Percentiles rank a stretch among this genome's conserved stretches.
Conservation (phyloP, 768 basidiomycete genomes). For the Candolleomyces eurysporus region DNA sequence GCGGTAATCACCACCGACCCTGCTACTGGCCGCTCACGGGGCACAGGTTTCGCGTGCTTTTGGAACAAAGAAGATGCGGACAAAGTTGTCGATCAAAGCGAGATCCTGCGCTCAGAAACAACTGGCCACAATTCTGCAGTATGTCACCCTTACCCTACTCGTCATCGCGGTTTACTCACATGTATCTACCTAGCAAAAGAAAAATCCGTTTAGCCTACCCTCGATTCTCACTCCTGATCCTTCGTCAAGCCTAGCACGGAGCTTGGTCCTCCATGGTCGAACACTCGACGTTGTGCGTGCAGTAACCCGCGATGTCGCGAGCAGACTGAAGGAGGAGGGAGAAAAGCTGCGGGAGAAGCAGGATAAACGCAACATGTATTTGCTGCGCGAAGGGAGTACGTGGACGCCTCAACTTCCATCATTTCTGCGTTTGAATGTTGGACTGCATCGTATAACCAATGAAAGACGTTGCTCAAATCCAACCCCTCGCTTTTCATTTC, state of each 20-base stretch:
- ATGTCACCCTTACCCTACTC: slow-evolving; percentile 12
- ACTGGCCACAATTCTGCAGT: slow-evolving; percentile 39
- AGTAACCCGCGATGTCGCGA: slow-evolving; percentile 86
- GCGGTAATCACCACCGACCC: slow-evolving; percentile 87
- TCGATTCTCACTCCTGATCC: slow-evolving; percentile 95
- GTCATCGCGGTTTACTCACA: not conserved
- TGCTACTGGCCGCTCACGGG: slow-evolving; percentile 81
- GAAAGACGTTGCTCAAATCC: slow-evolving; percentile 76
- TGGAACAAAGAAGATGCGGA: slow-evolving; percentile 93
- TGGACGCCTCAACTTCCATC: slow-evolving; percentile 9
- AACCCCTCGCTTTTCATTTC: slow-evolving; percentile 96
- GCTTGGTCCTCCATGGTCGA: slow-evolving; percentile 86
- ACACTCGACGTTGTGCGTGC: slow-evolving; percentile 90
- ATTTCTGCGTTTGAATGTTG: slow-evolving; percentile 59
- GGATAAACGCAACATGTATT: slow-evolving; percentile 94
- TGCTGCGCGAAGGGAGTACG: slow-evolving; percentile 93
- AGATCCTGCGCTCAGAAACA: slow-evolving; percentile 65
- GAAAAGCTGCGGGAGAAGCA: slow-evolving; percentile 84
- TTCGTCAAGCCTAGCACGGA: slow-evolving; percentile 76
- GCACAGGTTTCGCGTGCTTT: slow-evolving; percentile 96
- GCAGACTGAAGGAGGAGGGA: slow-evolving; percentile 83
- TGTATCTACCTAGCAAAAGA: slow-evolving; percentile 44
- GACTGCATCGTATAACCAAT: slow-evolving; percentile 79
- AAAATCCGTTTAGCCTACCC: slow-evolving; percentile 84
- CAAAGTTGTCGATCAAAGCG: slow-evolving; percentile 78